These are phyloP conservation scores for Camelina neglecta DNA, from an alignment of 345 rosid species.

Conservation along the genomic window DNA sequence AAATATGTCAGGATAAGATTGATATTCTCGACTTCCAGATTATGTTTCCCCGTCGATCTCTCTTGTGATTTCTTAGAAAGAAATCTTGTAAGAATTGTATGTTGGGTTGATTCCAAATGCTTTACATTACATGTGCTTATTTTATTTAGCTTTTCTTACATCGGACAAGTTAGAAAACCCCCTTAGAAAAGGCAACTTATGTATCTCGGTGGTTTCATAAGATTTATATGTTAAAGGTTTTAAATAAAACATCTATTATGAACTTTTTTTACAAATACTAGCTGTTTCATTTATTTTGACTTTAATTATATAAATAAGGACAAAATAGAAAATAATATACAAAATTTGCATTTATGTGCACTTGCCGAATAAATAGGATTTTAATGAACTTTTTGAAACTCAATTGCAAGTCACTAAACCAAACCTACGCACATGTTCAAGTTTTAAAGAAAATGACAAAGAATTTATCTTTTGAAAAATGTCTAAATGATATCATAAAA, in stretches of 20 bases:
- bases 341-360: not conserved
- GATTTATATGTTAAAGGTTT: not conserved
- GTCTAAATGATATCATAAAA: not conserved
- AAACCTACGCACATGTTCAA: not conserved
- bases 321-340: not conserved
- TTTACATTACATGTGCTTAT: not conserved
- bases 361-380: not conserved
- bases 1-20: conserved; percentile 7
- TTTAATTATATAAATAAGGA: not conserved
- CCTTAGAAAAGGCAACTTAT: no score
- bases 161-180: not conserved
- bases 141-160: not conserved
- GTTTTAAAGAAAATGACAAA: not conserved
- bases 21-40: not conserved
- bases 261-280: not conserved
- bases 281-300: not conserved
- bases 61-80: not conserved
- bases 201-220: not conserved
- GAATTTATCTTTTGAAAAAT: not conserved
- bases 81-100: not conserved
- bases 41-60: not conserved
- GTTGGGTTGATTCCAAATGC: not conserved
- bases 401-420: not conserved
- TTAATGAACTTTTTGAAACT: not conserved
- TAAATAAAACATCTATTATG: not conserved